Conservation (phyloP, 108 stramenopile genomes). For the Skeletonema costatum region DNA sequence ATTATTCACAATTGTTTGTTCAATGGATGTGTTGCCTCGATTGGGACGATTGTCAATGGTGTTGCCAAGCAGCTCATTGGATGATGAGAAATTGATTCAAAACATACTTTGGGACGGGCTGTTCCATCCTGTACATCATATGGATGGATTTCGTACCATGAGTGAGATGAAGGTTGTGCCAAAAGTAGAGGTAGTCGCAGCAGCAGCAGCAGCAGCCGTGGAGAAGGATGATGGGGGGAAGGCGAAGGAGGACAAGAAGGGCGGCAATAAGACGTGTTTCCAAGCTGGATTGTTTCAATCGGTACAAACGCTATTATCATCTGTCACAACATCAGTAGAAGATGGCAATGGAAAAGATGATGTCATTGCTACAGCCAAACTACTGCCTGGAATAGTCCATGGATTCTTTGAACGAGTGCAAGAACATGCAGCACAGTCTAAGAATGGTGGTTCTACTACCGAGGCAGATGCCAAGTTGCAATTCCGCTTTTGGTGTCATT, state of each 20-base stretch:
- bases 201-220: not conserved
- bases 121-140: conserved; percentile 61
- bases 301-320: not conserved
- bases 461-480: conserved; percentile 32
- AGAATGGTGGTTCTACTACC: conserved; percentile 2
- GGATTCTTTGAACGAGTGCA: conserved; percentile 34
- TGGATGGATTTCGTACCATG: conserved; percentile 75
- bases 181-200: not conserved
- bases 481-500: conserved; percentile 43
- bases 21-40: conserved; percentile 13
- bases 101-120: conserved; percentile 55
- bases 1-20: conserved; percentile 21
- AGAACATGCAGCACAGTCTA: not conserved
- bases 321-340: not conserved
- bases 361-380: not conserved
- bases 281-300: conserved; percentile 1
- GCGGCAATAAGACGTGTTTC: not conserved
- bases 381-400: conserved; percentile 21
- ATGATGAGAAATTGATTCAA: conserved; percentile 11
- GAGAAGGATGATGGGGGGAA: not conserved
- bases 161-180: conserved; percentile 23
- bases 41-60: conserved; percentile 29
- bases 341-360: not conserved
- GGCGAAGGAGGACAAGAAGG: not conserved
- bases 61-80: too few relatives aligned